phyloP scores from a whole-genome alignment of 768 basidiomycete species.

The Lactarius sp. region DNA sequence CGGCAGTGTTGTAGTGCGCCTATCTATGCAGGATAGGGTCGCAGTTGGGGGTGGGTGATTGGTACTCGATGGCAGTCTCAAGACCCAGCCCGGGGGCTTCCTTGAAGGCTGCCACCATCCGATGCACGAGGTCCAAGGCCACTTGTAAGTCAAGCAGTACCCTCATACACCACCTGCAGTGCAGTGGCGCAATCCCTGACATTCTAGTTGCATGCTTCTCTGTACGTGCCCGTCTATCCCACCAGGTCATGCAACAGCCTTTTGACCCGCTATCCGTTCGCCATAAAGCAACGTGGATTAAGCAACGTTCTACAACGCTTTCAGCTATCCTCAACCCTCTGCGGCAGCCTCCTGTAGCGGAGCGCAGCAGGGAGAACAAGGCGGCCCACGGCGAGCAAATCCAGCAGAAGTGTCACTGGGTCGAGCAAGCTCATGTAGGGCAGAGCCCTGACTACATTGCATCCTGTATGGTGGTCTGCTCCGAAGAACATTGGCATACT shows the following conservation, averaged over 20 bases:
- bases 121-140: slow-evolving; percentile 14
- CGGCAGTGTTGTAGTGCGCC: slow-evolving; percentile 15
- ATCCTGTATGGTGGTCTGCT: slow-evolving; percentile 19
- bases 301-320: slow-evolving; percentile 23
- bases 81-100: neutral
- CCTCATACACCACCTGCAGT: slow-evolving; percentile 9
- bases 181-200: slow-evolving; percentile 9
- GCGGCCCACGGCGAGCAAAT: slow-evolving; percentile 25
- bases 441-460: slow-evolving; percentile 17
- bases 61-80: slow-evolving; percentile 2
- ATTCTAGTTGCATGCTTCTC: slow-evolving; percentile 16
- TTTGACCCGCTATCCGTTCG: slow-evolving; percentile 8
- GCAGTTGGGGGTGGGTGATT: slow-evolving; percentile 21
- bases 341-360: slow-evolving; percentile 7
- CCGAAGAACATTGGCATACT: slow-evolving; percentile 13
- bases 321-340: slow-evolving; percentile 6
- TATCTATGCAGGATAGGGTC: slow-evolving; percentile 19
- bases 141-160: slow-evolving; percentile 8
- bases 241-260: slow-evolving; percentile 6
- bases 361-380: slow-evolving; percentile 12
- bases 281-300: slow-evolving; percentile 22
- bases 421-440: slow-evolving; percentile 23
- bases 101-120: slow-evolving; percentile 2
- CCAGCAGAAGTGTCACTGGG: slow-evolving; percentile 22
- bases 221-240: slow-evolving; percentile 14